Evolutionary conservation across 129 eudicot genomes (phyloP).

Genomic region (Flaveria trinervia): DNA sequence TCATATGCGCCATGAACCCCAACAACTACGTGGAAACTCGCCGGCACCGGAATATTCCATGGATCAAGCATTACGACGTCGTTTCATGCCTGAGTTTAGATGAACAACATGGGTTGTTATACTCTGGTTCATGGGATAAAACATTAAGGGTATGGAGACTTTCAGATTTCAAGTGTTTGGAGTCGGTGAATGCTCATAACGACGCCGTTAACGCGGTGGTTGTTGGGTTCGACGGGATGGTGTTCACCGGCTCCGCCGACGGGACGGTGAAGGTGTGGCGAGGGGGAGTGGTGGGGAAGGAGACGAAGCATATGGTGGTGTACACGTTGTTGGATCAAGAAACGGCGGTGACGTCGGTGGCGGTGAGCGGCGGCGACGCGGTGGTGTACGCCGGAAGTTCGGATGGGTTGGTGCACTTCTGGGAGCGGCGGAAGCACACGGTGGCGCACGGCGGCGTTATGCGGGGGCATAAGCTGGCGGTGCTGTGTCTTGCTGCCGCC

Average conservation of each 20-base stretch:
- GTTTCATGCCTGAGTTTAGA: conserved; percentile 51
- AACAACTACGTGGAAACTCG: conserved; percentile 51
- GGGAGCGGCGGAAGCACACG: conserved; percentile 59
- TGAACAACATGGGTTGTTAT: conserved; percentile 37
- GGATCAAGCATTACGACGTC: conserved; percentile 68
- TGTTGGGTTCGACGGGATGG: conserved; percentile 51
- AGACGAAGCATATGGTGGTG: conserved; percentile 40
- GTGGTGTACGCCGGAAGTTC: conserved; percentile 72
- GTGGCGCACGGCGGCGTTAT: conserved; percentile 62
- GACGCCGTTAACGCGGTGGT: conserved; percentile 68
- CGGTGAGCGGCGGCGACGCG: conserved; percentile 36
- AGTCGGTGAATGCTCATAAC: conserved; percentile 61
- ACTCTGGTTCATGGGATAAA: conserved; percentile 86
- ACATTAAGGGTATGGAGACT: conserved; percentile 70
- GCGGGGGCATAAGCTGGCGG: conserved; percentile 75
- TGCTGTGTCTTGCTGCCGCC: conserved; percentile 61
- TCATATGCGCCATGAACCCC: conserved; percentile 57
- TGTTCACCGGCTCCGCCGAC: conserved; percentile 68
- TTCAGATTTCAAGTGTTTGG: conserved; percentile 67
- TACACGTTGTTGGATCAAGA: conserved; percentile 62
- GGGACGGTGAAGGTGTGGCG: conserved; percentile 65
- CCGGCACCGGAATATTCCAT: conserved; percentile 52
- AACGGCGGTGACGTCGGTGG: conserved; percentile 66
- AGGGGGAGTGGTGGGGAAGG: conserved; percentile 49
- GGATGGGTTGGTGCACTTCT: conserved; percentile 71